Evolutionary conservation across 257 asterid species (phyloP), one percentile per base, ranked within the genome.

Genomic region (Gynochthodes officinalis): DNA sequence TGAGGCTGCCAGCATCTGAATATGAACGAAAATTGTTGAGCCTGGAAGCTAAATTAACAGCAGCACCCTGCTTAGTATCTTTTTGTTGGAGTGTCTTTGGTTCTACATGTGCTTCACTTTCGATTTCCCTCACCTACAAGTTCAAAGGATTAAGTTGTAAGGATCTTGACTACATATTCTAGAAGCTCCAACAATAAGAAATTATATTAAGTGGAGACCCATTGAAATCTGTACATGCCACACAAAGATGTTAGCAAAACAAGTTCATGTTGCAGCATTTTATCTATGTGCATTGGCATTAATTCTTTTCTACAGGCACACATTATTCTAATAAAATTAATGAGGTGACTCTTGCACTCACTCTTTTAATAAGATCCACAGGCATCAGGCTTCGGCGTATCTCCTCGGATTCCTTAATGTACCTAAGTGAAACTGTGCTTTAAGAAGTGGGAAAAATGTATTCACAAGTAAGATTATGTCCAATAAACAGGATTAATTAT

Each of bases 291-390:
- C 49, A 28, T 23, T 49, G 52, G n/a, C n/a, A n/a, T n/a, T n/a
- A n/a, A n/a, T n/a, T 33, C 18, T n/a, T 12, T 39, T 50, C 63
- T n/a, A 6, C n/a, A 15, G 72, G 60, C 21, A 64, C 21, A 40
- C 57, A 49, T 27, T 28, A 55, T 64, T 32, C n/a, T 25, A 19
- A 35, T 42, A 16, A 13, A 52, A 35, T 23, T 60, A 32, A 54
- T 28, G 32, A 18, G 67, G 55, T 16, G 25, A 70, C 54, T 59
- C 50, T 63, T 2, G 55, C 52, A 72, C 96, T 44, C 74, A 90
- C 99, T 78, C 99, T 94, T 83, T 61, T 83, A 73, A 94, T 91
- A 68, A 94, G 92, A 75, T 94, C 90, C 73, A 84, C 80, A 35
- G 99, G 99, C 63, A 91, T 77, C 93, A 91, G 81, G 54, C 84